A percentile compares a stretch with the other conserved stretches of the same genome.
phyloP scores from a whole-genome alignment of 306 rosid species.

The Malus sieversii region DNA sequence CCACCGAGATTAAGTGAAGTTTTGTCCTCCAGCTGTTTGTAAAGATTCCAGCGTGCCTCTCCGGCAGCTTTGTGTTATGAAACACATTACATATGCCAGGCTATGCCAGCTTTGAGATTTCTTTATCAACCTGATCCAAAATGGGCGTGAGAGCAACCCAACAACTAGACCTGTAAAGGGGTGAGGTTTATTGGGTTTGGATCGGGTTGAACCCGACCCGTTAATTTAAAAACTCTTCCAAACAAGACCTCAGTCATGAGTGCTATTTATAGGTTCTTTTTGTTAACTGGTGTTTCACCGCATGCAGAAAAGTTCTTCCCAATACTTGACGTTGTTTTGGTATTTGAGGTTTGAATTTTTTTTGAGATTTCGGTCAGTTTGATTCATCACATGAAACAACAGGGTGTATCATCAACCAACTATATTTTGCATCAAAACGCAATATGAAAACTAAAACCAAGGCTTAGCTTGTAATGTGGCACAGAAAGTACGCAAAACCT shows the following conservation, averaged over 20 bases:
- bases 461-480: not conserved
- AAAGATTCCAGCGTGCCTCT: not conserved
- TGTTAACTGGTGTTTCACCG: not conserved
- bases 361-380: not conserved
- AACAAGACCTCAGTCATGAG: not conserved
- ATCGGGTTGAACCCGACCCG: no score
- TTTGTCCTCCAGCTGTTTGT: slow-evolving; percentile 6
- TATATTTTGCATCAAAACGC: not conserved
- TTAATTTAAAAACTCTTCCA: no score
- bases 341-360: not conserved
- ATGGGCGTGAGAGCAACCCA: not conserved
- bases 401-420: not conserved
- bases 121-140: not conserved
- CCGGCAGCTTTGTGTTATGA: not conserved
- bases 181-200: no score
- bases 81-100: not conserved
- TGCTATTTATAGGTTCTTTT: not conserved
- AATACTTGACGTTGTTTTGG: not conserved
- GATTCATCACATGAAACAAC: not conserved
- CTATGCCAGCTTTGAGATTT: not conserved
- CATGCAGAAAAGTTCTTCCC: not conserved
- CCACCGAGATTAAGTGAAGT: not conserved
- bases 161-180: not conserved
- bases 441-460: not conserved
- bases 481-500: not conserved